These are phyloP conservation scores for Linnemannia elongata DNA, from an alignment of 192 early-diverging fungal species.

Conservation along the genomic window DNA sequence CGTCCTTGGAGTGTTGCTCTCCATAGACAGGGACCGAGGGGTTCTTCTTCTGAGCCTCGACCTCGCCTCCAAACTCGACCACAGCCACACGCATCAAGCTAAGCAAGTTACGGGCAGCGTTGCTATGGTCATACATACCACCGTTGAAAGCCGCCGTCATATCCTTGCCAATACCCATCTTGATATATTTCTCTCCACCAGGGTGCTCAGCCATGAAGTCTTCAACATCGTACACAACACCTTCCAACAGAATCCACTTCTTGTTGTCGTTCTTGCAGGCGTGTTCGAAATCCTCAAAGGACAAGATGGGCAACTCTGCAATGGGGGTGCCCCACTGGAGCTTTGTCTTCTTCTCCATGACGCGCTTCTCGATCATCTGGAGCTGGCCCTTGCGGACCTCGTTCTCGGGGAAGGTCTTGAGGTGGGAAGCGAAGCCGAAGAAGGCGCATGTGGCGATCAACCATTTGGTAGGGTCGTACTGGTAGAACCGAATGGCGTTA, in stretches of 20 bases:
- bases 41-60: slow-evolving; percentile 49
- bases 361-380: slow-evolving; percentile 88
- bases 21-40: slow-evolving; percentile 30
- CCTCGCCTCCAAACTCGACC: slow-evolving; percentile 61
- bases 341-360: slow-evolving; percentile 68
- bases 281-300: slow-evolving; percentile 72
- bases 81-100: slow-evolving; percentile 79
- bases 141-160: slow-evolving; percentile 92
- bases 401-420: slow-evolving; percentile 85
- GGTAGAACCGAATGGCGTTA: slow-evolving; percentile 81
- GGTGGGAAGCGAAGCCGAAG: slow-evolving; percentile 77
- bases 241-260: slow-evolving; percentile 88
- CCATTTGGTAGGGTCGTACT: slow-evolving; percentile 92
- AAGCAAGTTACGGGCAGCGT: slow-evolving; percentile 91
- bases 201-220: slow-evolving; percentile 92
- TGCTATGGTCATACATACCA: slow-evolving; percentile 92
- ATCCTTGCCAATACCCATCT: slow-evolving; percentile 83
- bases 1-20: slow-evolving; percentile 13
- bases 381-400: slow-evolving; percentile 84
- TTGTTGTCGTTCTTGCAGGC: slow-evolving; percentile 69
- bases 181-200: slow-evolving; percentile 85
- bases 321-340: slow-evolving; percentile 83
- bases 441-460: slow-evolving; percentile 72
- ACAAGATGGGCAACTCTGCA: slow-evolving; percentile 74
- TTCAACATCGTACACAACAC: slow-evolving; percentile 85